Evolutionary conservation across 2,329 filamentous ascomycete genomes (phyloP).

Genomic region (Dothideomycetes sp.): DNA sequence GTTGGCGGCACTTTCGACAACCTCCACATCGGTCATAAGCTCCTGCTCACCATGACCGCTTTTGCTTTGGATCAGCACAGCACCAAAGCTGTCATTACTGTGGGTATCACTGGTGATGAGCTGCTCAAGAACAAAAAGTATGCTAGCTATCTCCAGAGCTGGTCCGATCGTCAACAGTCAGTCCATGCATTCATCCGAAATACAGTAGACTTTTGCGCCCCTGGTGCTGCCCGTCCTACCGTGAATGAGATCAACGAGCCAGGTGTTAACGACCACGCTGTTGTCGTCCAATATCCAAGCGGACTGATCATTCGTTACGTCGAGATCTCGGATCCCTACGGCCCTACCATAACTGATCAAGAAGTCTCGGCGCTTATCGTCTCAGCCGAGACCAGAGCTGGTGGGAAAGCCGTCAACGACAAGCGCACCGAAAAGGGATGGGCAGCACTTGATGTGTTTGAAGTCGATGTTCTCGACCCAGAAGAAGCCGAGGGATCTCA

Average conservation of each 20-base stretch:
- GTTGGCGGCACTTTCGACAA: slow-evolving; percentile 96
- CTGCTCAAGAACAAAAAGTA: slow-evolving; percentile 85
- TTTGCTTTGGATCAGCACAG: slow-evolving; percentile 52
- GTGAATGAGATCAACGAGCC: slow-evolving; percentile 32
- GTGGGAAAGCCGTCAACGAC: slow-evolving; percentile 79
- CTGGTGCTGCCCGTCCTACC: slow-evolving; percentile 23
- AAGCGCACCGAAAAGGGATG: slow-evolving; percentile 68
- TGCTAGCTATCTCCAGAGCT: slow-evolving; percentile 69
- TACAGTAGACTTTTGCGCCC: slow-evolving; percentile 50
- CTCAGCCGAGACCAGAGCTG: slow-evolving; percentile 76
- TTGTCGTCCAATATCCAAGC: slow-evolving; percentile 50
- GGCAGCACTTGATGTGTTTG: slow-evolving; percentile 67
- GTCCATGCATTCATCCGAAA: slow-evolving; percentile 62
- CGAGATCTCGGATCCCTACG: slow-evolving; percentile 78
- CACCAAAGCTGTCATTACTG: slow-evolving; percentile 44
- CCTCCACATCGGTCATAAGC: slow-evolving; percentile 87
- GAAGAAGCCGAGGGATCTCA: slow-evolving; percentile 32
- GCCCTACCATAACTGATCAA: slow-evolving; percentile 78
- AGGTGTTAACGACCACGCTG: slow-evolving; percentile 43
- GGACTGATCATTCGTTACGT: slow-evolving; percentile 67
- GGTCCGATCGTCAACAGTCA: slow-evolving; percentile 61
- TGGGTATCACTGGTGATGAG: slow-evolving; percentile 83
- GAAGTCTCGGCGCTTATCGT: slow-evolving; percentile 73
- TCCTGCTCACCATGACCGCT: slow-evolving; percentile 81
- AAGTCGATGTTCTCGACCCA: slow-evolving; percentile 78